Percentiles rank a stretch among this genome's conserved stretches.
Evolutionary conservation across 2,329 filamentous ascomycete genomes (phyloP).

Genomic region (Aspergillus glaucus): DNA sequence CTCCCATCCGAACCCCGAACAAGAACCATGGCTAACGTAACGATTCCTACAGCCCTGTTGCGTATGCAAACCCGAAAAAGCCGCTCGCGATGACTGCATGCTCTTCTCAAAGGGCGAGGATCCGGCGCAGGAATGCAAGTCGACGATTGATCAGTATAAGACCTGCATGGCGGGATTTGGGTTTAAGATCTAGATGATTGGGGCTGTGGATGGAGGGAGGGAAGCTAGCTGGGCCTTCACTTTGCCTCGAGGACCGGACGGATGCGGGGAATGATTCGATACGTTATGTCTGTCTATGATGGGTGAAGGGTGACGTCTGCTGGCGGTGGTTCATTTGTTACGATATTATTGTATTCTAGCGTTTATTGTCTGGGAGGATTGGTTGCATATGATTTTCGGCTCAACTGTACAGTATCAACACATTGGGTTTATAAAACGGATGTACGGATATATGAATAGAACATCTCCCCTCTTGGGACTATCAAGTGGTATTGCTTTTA

Average conservation of each 20-base stretch:
- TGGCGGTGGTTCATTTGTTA: background rate
- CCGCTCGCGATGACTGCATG: constrained; percentile 94
- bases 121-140: constrained; percentile 71
- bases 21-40: constrained; percentile 1
- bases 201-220: background rate
- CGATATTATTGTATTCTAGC: constrained; percentile 14
- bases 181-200: constrained; percentile 54
- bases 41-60: constrained; percentile 71
- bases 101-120: constrained; percentile 84
- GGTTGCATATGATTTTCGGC: constrained; percentile 2
- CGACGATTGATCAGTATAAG: constrained; percentile 77
- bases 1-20: background rate
- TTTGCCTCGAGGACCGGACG: background rate
- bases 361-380: constrained; percentile 14
- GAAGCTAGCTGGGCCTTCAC: background rate
- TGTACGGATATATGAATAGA: constrained; percentile 3
- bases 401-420: constrained; percentile 2
- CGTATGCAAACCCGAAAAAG: constrained; percentile 94
- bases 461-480: constrained; percentile 11
- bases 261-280: background rate
- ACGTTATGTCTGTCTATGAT: background rate
- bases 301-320: background rate
- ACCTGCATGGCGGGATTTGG: constrained; percentile 90
- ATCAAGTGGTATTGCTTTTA: background rate
- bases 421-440: background rate